Percentiles rank a stretch among this genome's conserved stretches.
Conservation (phyloP, 768 basidiomycete species). For the Leucosporidium scottii region DNA sequence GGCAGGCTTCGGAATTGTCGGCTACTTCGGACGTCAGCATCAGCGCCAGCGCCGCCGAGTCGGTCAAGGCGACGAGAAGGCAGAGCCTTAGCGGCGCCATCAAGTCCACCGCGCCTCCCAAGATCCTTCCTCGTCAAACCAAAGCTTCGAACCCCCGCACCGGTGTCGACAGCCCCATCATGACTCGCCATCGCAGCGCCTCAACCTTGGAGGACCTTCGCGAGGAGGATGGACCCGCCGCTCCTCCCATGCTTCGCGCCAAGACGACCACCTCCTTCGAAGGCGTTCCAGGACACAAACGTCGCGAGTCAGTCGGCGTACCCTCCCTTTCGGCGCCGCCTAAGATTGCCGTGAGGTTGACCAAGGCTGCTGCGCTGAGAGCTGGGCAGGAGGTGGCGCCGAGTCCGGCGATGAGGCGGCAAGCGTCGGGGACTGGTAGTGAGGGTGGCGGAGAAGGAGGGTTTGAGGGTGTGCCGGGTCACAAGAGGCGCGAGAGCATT, state of each 20-base stretch:
- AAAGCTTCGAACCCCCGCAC: neutral
- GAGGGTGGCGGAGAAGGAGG: too few relatives aligned
- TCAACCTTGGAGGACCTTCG: neutral
- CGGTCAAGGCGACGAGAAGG: neutral
- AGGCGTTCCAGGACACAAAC: neutral
- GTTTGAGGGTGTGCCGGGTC: neutral
- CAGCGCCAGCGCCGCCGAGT: neutral
- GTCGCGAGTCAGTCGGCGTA: neutral
- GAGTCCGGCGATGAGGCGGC: neutral
- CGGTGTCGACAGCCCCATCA: neutral
- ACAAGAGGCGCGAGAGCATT: neutral
- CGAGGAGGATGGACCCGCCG: neutral
- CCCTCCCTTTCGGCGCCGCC: slow-evolving; percentile 5
- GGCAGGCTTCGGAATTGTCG: neutral
- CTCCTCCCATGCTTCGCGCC: neutral
- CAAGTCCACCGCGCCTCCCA: neutral
- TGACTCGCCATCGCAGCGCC: neutral
- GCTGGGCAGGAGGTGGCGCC: neutral
- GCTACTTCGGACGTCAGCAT: neutral
- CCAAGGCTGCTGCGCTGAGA: slow-evolving; percentile 11
- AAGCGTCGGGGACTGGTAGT: neutral
- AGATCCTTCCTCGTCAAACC: neutral
- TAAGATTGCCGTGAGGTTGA: slow-evolving; percentile 5
- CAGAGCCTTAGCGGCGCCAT: neutral
- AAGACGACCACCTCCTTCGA: neutral